Evolutionary conservation across 495 filamentous ascomycete species (phyloP).

Genomic region (Xeromyces bisporus): DNA sequence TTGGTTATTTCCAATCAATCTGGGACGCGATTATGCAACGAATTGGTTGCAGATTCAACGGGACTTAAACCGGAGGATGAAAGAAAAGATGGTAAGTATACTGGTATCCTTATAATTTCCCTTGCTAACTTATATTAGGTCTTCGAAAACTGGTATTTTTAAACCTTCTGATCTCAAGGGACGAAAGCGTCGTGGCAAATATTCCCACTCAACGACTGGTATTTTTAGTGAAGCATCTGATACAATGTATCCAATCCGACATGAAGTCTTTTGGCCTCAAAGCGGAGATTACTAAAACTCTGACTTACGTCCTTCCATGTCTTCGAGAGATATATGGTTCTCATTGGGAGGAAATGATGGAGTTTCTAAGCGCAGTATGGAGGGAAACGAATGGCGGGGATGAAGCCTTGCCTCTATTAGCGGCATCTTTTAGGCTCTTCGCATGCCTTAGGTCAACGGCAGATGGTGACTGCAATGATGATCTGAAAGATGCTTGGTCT

Average conservation of each 20-base stretch:
- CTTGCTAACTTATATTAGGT: constrained; percentile 17
- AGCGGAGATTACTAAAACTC: constrained; percentile 40
- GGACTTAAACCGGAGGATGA: constrained; percentile 28
- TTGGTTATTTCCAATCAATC: constrained; percentile 19
- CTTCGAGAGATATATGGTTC: constrained; percentile 66
- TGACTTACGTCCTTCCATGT: constrained; percentile 49
- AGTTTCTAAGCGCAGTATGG: constrained; percentile 40
- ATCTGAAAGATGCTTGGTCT: constrained; percentile 57
- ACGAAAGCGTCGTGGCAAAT: constrained; percentile 29
- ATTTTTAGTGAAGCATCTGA: constrained; percentile 64
- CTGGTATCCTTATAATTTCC: background rate
- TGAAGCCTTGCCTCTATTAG: constrained; percentile 39
- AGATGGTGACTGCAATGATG: constrained; percentile 59
- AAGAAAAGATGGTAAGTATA: constrained; percentile 22
- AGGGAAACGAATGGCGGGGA: constrained; percentile 25
- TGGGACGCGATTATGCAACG: constrained; percentile 35
- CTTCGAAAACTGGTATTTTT: constrained; percentile 38
- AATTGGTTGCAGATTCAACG: constrained; percentile 42
- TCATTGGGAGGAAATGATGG: constrained; percentile 59
- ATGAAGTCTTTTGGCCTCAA: constrained; percentile 20
- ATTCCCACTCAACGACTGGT: constrained; percentile 68
- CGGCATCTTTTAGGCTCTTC: constrained; percentile 58
- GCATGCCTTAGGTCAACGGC: constrained; percentile 36
- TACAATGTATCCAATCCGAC: constrained; percentile 47
- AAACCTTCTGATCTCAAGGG: constrained; percentile 37